Base-by-base conservation (phyloP, 371 early-diverging fungal genomes). In the Syncephalastrum monosporum region DNA sequence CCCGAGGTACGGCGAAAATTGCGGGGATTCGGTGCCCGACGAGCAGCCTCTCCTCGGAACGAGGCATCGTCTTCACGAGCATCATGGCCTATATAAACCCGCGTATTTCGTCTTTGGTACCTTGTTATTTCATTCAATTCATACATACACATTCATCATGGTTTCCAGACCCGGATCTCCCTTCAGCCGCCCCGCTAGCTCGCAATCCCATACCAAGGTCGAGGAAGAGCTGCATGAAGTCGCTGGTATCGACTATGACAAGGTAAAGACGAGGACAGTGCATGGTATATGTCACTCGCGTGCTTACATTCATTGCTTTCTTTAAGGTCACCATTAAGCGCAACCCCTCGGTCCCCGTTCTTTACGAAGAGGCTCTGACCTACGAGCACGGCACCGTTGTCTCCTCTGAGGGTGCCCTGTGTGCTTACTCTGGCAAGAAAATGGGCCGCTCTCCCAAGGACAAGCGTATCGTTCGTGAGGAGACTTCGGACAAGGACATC, bases 381-480 rank as follows among this genome's bases (percentile, higher is more conserved):
- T 81, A 88, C 73, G 98, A 97, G 69, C 57, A 64, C 3, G 98
- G 96, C 38, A 91, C 97, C 3, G 89, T 86, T 56, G 83, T 98
- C 60, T 93, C 96, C 15, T 86, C 92, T 12, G 59, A 88, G 5
- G 98, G 98, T 47, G 98, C 98, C 8, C 77, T 98, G 55, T 91
- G 92, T 58, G 90, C 97, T 21, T 82, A 82, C 59, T 94, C 95
- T 47, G 97, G 96, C 53, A 81, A 82, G 59, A 97, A 96, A 80
- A 97, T 88, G 16, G 94, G 94, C 25, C 82, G 94, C 61, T 78
- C 91, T 69, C 91, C 94, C 49, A 82, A 84, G 61, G 98, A 98
- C 83, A 98, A 98, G 85, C 93, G 98, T 59, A 91, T 98, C 67
- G 97, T 95, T 42, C 96, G 95, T 49, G 97, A 98, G 65, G 75